phyloP scores from a whole-genome alignment of 352 stramenopile genomes.

The Phytophthora nicotianae region DNA sequence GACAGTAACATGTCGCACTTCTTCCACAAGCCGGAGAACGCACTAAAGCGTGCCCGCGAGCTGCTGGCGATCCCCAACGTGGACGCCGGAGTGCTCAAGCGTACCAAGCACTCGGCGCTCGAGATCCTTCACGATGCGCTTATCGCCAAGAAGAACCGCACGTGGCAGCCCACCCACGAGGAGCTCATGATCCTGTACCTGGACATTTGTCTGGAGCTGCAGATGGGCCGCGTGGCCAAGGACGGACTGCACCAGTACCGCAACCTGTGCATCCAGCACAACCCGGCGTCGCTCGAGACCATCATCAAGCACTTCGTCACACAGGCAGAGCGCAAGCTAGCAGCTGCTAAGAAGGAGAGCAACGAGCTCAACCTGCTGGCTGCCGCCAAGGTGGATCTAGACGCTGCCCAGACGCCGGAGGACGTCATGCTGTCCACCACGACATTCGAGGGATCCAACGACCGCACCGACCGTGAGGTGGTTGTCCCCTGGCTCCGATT shows the following conservation, averaged over 20 bases:
- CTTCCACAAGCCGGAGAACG: constrained; percentile 93
- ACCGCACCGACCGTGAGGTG: constrained; percentile 94
- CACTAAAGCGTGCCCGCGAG: constrained; percentile 91
- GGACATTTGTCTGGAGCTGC: constrained; percentile 96
- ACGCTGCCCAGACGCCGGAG: constrained; percentile 94
- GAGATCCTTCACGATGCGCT: constrained; percentile 95
- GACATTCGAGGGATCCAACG: constrained; percentile 94
- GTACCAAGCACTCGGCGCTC: constrained; percentile 81
- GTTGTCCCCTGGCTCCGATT: constrained; percentile 94
- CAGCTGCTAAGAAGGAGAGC: constrained; percentile 82
- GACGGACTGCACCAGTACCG: constrained; percentile 99
- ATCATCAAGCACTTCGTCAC: constrained; percentile 94
- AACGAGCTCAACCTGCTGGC: constrained; percentile 86
- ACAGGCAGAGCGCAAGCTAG: constrained; percentile 89
- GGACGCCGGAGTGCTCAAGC: constrained; percentile 70
- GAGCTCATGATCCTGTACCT: constrained; percentile 97
- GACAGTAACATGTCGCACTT: constrained; percentile 71
- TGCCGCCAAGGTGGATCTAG: constrained; percentile 88
- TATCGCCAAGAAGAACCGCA: constrained; percentile 94
- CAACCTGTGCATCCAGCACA: constrained; percentile 94
- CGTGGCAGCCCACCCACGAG: constrained; percentile 97
- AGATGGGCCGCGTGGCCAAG: constrained; percentile 95
- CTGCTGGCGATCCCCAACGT: constrained; percentile 78
- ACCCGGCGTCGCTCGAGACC: constrained; percentile 94
- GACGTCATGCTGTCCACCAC: constrained; percentile 97